A percentile compares a stretch with the other conserved stretches of the same genome.
Evolutionary conservation across 148 eudicot genomes (phyloP).

Genomic region (Nepenthes gracilis): DNA sequence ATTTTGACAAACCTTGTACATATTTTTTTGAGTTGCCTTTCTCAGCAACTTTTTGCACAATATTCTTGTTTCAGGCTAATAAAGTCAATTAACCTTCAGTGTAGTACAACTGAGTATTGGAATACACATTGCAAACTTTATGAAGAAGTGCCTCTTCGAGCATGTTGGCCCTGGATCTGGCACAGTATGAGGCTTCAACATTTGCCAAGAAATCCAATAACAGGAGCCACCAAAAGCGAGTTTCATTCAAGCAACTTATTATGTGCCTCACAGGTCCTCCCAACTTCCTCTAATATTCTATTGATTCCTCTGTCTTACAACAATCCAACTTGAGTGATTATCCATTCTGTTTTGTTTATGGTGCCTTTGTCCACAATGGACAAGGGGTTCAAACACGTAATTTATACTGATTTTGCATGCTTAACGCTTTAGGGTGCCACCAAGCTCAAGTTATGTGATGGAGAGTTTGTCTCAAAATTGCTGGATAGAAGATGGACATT

Average conservation of each 20-base stretch:
- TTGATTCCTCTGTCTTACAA: not conserved
- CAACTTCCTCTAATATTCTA: conserved; percentile 1
- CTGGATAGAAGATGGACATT: conserved; percentile 72
- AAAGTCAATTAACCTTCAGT: no score
- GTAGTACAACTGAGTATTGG: no score
- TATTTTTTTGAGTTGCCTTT: no score
- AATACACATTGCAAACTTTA: no score
- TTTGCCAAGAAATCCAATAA: conserved; percentile 17
- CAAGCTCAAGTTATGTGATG: conserved; percentile 16
- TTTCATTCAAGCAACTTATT: conserved; percentile 11
- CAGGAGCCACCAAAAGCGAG: conserved; percentile 19
- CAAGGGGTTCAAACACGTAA: not conserved
- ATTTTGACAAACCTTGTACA: no score
- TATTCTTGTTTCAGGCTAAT: no score
- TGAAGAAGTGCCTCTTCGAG: no score
- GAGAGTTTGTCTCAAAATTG: conserved; percentile 34
- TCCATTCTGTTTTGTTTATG: not conserved
- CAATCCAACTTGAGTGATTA: not conserved
- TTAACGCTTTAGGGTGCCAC: conserved; percentile 18
- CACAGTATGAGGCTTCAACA: conserved; percentile 25
- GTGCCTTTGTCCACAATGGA: not conserved
- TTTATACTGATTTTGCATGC: not conserved
- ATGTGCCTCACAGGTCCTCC: conserved; percentile 28
- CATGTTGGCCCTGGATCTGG: no score
- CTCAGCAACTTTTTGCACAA: no score